Evolutionary conservation across 2,329 filamentous ascomycete genomes (phyloP), one percentile per base, ranked within the genome.

Genomic region (Colletotrichum truncatum): DNA sequence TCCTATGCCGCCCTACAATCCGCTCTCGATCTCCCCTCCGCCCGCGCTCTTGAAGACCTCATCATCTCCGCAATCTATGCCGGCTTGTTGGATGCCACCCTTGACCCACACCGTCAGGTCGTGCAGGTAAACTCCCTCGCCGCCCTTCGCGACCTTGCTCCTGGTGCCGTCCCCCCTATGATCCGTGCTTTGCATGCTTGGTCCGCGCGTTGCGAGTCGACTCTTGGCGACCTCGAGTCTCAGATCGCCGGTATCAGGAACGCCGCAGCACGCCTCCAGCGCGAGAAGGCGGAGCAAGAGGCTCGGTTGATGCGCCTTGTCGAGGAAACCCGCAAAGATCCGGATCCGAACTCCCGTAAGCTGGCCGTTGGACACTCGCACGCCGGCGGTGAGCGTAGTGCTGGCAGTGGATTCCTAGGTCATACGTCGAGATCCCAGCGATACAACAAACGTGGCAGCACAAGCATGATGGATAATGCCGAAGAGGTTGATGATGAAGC

Each of bases 31-130:
- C 88, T 98, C 14, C 74, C 85, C 28, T 87, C 86, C 32, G 75
- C 87, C 23, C 85, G 91, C 41, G 88, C 92, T 45, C 88, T 99
- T 58, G 96, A 99, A 82, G 88, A 91, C 69, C 87, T 98, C 66
- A 89, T 98, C 70, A 96, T 95, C 70, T 89, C 89, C 36, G 92
- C 94, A 71, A 91, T 98, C 74, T 98, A 98, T 81, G 89, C 91
- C 6, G 92, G 91, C 39, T 87, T 99, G 2, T 81, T 99, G 51
- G 86, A 87, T 38, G 95, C 91, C 6, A 94, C 93, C 39, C 90
- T 99, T 60, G 93, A 98, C 74, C 93, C 94, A 4, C 87, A 88
- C 63, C 85, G 90, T 59, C 88, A 91, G 32, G 85, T 87, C 66
- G 91, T 98, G 21, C 87, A 91, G 73, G 89, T 98, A 57, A 91